Base-by-base conservation (phyloP, 2,329 filamentous ascomycete genomes). In the Hymenoscyphus scutula region DNA sequence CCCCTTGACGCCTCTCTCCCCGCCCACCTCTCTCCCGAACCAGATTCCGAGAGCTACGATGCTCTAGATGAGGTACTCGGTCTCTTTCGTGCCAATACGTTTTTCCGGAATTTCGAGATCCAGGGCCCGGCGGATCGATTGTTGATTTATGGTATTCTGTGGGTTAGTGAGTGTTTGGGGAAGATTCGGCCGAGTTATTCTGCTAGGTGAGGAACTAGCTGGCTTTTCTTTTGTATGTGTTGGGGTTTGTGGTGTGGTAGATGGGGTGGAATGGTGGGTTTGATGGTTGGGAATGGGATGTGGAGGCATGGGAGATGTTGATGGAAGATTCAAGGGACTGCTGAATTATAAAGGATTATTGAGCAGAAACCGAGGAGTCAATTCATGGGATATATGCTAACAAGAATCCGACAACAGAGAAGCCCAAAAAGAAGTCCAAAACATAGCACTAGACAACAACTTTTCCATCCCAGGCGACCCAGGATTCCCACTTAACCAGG, bases 91-190 rank as follows among this genome's bases (percentile, higher is more conserved):
- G 94, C 95, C 72, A 98, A 99, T 82, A 97, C 94, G 64, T 94
- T 99, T 79, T 99, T 98, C 84, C 90, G 95, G 73, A 99, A 98
- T 84, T 99, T 99, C 73, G 95, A 98, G 82, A 96, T 98, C 81
- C 94, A 97, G 79, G 95, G 95, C 15, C 90, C 92, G 29, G 94
- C 95, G 63, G 95, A 99, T 79, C 86, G 95, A 48, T 87, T 98
- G 73, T 84, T 99, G 69, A 93, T 98, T 74, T 99, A 99, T 80
- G 94, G 94, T 66, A 99, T 97, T 76, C 84, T 96, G 75, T 98
- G 94, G 78, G 84, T 98, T 73, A 94, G 89, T 78, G 93, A 98
- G 77, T 93, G 92, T 72, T 80, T 99, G 75, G 82, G 83, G 72
- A 96, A 95, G 83, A 92, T 98, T 74, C 91, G 89, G 79, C 89